These are phyloP conservation scores for Anethum foeniculum DNA, from an alignment of 140 eudicot genomes.

Conservation along the genomic window DNA sequence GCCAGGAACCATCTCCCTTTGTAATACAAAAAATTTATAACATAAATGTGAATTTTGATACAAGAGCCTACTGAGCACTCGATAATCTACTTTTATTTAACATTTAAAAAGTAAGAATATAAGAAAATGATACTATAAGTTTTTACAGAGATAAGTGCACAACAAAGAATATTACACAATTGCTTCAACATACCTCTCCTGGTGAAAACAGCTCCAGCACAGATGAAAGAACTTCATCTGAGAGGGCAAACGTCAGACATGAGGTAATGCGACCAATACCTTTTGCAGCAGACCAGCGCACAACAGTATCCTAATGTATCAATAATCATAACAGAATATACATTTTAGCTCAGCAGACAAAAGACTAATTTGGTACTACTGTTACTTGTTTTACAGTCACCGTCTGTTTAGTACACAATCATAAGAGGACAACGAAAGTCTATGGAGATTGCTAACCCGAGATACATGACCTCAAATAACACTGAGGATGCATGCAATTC, in stretches of 20 bases:
- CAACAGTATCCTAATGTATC: conserved; percentile 81
- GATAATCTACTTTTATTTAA: not conserved
- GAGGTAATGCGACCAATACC: conserved; percentile 94
- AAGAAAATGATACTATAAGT: not conserved
- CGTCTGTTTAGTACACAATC: not conserved
- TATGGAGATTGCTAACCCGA: not conserved
- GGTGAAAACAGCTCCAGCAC: conserved; percentile 92
- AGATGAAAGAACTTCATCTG: conserved; percentile 93
- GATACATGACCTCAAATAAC: not conserved
- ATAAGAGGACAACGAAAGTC: not conserved
- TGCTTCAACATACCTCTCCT: conserved; percentile 65
- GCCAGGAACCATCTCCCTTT: conserved; percentile 99
- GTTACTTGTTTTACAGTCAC: not conserved
- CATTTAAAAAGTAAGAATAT: not conserved
- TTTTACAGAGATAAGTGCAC: conserved; percentile 2
- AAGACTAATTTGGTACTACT: not conserved
- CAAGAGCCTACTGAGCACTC: not conserved
- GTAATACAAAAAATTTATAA: conserved; percentile 6
- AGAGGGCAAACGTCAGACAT: conserved; percentile 61
- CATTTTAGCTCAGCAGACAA: not conserved
- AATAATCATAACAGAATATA: not conserved
- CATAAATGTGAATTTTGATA: conserved; percentile 1
- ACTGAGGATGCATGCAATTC: not conserved
- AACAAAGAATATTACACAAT: conserved; percentile 9
- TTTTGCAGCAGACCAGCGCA: conserved; percentile 99